These are phyloP conservation scores for Rhizopogon sp. DNA, from an alignment of 768 basidiomycete genomes.

Conservation along the genomic window DNA sequence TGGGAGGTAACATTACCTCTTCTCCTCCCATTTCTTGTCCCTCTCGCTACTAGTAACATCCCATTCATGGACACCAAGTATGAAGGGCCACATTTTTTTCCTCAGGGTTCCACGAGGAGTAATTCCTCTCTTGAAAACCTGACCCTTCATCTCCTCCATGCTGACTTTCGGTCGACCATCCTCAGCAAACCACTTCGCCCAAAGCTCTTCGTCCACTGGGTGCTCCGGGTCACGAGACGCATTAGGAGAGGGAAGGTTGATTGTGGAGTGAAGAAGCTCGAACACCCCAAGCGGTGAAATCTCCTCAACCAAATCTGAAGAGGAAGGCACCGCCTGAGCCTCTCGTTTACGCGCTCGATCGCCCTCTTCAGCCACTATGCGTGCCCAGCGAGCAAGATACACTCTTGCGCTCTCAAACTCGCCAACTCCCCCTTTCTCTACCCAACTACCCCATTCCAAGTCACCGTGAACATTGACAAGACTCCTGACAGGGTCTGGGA, in stretches of 20 bases:
- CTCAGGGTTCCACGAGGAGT: conserved; percentile 49
- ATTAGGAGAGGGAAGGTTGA: conserved; percentile 78
- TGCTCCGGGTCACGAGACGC: conserved; percentile 75
- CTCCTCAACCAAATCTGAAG: conserved; percentile 50
- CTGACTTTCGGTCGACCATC: conserved; percentile 65
- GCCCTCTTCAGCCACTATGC: conserved; percentile 96
- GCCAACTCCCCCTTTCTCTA: conserved; percentile 87
- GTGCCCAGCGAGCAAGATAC: conserved; percentile 95
- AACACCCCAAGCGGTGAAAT: conserved; percentile 80
- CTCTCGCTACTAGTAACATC: conserved; percentile 59
- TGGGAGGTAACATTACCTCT: conserved; percentile 40
- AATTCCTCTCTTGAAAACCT: conserved; percentile 78
- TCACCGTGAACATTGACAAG: conserved; percentile 89
- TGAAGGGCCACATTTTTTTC: conserved; percentile 84
- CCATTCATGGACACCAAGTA: conserved; percentile 86
- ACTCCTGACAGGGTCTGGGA: conserved; percentile 90
- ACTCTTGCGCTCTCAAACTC: conserved; percentile 96
- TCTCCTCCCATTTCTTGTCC: conserved; percentile 53
- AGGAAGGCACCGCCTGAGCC: conserved; percentile 58
- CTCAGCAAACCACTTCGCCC: conserved; percentile 74
- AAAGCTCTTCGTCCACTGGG: conserved; percentile 70
- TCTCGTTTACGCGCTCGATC: conserved; percentile 84
- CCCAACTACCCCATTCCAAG: conserved; percentile 91
- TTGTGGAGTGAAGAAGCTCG: conserved; percentile 74
- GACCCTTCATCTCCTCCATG: conserved; percentile 64